Conservation (phyloP, 2,329 filamentous ascomycete genomes). For the Magnaporthiopsis poae region DNA sequence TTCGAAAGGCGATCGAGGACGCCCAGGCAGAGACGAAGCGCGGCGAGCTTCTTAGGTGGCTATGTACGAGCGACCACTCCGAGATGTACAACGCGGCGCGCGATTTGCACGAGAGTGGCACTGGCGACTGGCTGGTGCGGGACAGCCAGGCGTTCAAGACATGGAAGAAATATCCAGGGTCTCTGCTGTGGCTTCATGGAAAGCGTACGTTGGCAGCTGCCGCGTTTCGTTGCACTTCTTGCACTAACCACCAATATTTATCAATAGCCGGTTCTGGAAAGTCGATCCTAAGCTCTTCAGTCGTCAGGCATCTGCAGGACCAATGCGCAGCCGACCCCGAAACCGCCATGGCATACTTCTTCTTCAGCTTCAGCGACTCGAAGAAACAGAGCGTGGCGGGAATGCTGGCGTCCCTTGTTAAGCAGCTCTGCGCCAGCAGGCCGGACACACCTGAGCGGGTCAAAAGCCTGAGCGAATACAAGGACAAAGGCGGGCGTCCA, state of each 20-base stretch:
- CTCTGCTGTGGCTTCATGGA: not conserved
- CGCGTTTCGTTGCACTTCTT: no score
- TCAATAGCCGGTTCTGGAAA: not conserved
- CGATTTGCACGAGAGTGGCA: not conserved
- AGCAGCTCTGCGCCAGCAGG: not conserved
- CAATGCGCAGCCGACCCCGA: not conserved
- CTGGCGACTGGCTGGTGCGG: not conserved
- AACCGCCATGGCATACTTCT: constrained; percentile 15
- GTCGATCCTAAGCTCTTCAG: not conserved
- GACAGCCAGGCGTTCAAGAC: not conserved
- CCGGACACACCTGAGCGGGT: not conserved
- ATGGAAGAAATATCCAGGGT: not conserved
- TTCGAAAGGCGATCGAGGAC: not conserved
- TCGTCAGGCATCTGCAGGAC: not conserved
- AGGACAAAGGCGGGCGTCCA: constrained; percentile 4
- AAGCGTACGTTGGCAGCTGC: not conserved
- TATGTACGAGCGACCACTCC: not conserved
- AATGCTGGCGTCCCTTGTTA: constrained; percentile 17
- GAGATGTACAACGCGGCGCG: not conserved
- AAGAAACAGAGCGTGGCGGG: constrained; percentile 11
- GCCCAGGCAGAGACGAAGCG: not conserved
- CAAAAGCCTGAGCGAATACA: constrained; percentile 1
- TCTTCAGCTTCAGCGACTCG: constrained; percentile 16
- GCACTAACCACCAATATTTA: not conserved
- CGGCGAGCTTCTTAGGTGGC: not conserved